phyloP scores from a whole-genome alignment of 441 rosid genomes.

The Corymbia citriodora region DNA sequence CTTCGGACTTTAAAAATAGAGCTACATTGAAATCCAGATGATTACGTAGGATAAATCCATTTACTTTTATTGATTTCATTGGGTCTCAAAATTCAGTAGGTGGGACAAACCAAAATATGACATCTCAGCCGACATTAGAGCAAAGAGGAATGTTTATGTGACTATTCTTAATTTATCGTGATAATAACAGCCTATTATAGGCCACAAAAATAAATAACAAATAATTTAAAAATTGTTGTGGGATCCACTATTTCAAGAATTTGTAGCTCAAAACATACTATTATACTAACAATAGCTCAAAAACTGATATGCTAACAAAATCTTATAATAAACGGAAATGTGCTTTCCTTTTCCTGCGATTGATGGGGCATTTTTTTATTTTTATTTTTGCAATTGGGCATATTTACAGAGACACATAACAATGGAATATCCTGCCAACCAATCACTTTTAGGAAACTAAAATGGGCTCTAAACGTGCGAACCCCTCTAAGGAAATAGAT shows the following conservation, averaged over 20 bases:
- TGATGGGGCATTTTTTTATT: no score
- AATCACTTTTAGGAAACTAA: background rate
- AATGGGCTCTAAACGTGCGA: background rate
- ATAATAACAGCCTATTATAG: background rate
- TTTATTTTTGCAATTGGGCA: background rate
- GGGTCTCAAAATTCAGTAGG: no score
- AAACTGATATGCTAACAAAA: background rate
- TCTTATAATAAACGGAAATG: no score
- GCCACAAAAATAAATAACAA: no score
- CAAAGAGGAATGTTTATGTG: no score
- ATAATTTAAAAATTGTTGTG: background rate
- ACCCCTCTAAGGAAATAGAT: background rate
- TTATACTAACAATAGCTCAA: background rate
- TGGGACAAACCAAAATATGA: no score
- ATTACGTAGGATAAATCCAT: no score
- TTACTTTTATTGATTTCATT: no score
- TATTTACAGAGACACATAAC: background rate
- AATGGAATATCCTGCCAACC: background rate
- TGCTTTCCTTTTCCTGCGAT: no score
- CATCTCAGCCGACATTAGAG: no score
- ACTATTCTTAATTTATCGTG: background rate
- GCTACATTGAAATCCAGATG: no score
- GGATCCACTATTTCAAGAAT: background rate
- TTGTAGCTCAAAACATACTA: background rate
- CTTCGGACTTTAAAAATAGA: no score